These are phyloP conservation scores for Sugiyamaella xylanicola DNA, from an alignment of 1,139 yeast species.

Conservation along the genomic window DNA sequence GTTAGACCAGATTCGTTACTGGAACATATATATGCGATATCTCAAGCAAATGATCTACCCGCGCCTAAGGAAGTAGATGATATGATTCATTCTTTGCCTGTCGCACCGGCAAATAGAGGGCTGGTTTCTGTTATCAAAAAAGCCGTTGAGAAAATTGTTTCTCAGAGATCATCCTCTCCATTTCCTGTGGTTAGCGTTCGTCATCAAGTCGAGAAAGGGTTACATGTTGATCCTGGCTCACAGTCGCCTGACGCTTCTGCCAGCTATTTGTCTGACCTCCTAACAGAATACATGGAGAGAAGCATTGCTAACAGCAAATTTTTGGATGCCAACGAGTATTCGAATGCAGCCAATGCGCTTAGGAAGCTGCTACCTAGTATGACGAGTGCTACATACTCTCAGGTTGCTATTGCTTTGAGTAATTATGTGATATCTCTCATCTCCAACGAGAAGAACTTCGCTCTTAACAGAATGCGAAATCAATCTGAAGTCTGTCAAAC, in stretches of 20 bases:
- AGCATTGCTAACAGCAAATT: constrained; percentile 32
- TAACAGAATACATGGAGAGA: constrained; percentile 31
- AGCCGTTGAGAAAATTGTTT: constrained; percentile 24
- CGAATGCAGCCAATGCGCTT: constrained; percentile 32
- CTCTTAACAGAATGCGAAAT: constrained; percentile 23
- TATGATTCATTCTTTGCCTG: constrained; percentile 19
- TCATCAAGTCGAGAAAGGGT: not conserved
- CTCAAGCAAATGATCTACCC: constrained; percentile 1
- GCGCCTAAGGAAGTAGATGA: constrained; percentile 19
- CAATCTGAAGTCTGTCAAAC: constrained; percentile 30
- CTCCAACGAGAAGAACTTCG: constrained; percentile 28
- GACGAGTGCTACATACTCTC: constrained; percentile 25
- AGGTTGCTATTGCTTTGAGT: constrained; percentile 30
- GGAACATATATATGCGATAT: constrained; percentile 21
- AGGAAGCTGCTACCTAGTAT: constrained; percentile 28
- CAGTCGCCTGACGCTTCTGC: constrained; percentile 8
- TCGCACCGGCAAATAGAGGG: constrained; percentile 24
- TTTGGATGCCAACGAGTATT: constrained; percentile 34
- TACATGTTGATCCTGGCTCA: not conserved
- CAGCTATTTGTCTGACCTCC: constrained; percentile 26
- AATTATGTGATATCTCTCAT: constrained; percentile 30
- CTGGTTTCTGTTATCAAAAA: constrained; percentile 20
- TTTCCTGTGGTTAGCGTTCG: constrained; percentile 14
- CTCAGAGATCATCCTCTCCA: constrained; percentile 24
- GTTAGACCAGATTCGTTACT: constrained; percentile 30